Evolutionary conservation across 1,139 yeast genomes (phyloP), one percentile per base, ranked within the genome.

Genomic region (Magnusiomyces suaveolens): DNA sequence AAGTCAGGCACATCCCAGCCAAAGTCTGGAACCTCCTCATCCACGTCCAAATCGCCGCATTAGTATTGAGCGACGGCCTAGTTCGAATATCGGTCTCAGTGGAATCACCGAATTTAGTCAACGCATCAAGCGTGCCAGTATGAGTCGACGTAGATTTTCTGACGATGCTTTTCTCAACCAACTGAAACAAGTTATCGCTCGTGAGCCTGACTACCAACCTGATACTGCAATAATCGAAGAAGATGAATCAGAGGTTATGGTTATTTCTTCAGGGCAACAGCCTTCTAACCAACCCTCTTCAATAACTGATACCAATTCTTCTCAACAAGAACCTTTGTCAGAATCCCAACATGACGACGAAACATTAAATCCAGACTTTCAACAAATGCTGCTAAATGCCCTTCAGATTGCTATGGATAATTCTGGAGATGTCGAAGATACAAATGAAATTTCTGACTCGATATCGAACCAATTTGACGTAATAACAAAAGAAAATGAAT

Each of bases 371-470:
- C 23, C 44, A 41, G 44, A 41, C 23, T 41, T 41, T 41, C 44
- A 41, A 21, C 25, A 41, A 21, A 41, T 41, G 44, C 25, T 41
- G 23, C 20, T 41, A 21, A 41, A 41, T 20, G 44, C 44, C 6
- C 44, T 41, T 41, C 44, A 41, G n/a, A 41, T 41, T 4, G 44
- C 44, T 20, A 41, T 41, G 44, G 44, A 41, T 8, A 41, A 21
- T 21, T 41, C 44, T 20, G 25, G 25, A 3, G 44, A 41, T 20
- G n/a, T 21, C 20, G 25, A 41, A 21, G 44, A 41, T 16, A 20
- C 8, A 4, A 24, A 41, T 41, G 44, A 25, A 4, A 41, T 41
- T 18, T 41, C 44, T 41, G 44, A 41, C 14, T 41, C 44, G n/a
- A 41, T 41, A 4, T 6, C 44, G 8, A 8, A 24, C 18, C 18